A percentile compares a stretch with the other conserved stretches of the same genome.
Conservation (phyloP, 306 rosid species). For the Prunus padus region DNA sequence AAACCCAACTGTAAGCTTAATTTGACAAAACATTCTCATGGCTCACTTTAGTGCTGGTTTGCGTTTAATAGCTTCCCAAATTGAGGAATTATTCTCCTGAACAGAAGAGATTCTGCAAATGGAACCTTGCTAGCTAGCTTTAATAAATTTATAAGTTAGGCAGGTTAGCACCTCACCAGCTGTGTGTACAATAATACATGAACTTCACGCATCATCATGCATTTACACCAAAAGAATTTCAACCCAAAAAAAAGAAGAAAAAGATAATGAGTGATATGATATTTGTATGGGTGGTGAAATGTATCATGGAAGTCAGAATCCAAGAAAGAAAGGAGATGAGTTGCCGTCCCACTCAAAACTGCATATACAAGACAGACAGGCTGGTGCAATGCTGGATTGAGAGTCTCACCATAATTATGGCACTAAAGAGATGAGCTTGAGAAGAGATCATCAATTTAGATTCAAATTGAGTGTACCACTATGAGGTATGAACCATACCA, state of each 20-base stretch:
- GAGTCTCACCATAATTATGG: constrained; percentile 7
- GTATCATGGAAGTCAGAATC: constrained; percentile 27
- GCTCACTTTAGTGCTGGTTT: neutral
- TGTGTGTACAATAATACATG: neutral
- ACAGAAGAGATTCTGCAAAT: constrained; percentile 28
- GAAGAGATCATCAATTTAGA: neutral
- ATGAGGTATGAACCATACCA: neutral
- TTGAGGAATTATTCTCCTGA: constrained; percentile 20
- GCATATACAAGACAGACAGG: neutral
- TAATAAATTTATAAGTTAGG: constrained; percentile 30
- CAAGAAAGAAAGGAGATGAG: constrained; percentile 17
- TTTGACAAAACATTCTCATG: constrained; percentile 1
- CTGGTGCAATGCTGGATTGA: constrained; percentile 11
- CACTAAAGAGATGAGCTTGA: neutral
- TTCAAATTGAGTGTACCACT: constrained; percentile 17
- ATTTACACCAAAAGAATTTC: no score
- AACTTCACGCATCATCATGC: neutral
- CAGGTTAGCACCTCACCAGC: constrained; percentile 26
- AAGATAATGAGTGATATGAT: no score
- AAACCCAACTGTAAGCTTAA: neutral
- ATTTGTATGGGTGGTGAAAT: neutral
- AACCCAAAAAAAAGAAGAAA: no score
- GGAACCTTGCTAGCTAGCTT: constrained; percentile 13
- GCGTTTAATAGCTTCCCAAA: neutral
- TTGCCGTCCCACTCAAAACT: constrained; percentile 20